Evolutionary conservation across 2,329 filamentous ascomycete genomes (phyloP).

Genomic region (Septoria petroselini): DNA sequence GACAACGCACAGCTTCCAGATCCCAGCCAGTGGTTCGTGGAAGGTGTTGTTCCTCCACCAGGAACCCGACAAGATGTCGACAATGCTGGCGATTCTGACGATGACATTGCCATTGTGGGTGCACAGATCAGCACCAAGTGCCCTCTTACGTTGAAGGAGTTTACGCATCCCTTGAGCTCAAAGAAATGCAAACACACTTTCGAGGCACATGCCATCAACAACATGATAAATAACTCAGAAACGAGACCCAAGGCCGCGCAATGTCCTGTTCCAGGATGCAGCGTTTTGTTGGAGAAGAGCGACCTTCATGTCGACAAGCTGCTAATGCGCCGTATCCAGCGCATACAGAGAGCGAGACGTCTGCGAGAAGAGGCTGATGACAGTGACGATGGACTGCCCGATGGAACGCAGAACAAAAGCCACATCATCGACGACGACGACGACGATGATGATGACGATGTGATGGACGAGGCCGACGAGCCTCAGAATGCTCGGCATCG

Average conservation of each 20-base stretch:
- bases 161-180: conserved; percentile 66
- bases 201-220: conserved; percentile 62
- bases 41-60: conserved; percentile 45
- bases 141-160: conserved; percentile 62
- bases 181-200: conserved; percentile 69
- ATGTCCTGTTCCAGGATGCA: conserved; percentile 66
- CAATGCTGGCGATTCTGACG: conserved; percentile 53
- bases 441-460: conserved; percentile 27
- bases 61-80: conserved; percentile 40
- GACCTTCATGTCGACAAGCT: conserved; percentile 59
- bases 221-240: conserved; percentile 44
- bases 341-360: conserved; percentile 49
- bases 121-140: conserved; percentile 66
- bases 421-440: conserved; percentile 34
- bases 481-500: conserved; percentile 2
- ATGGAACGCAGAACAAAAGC: conserved; percentile 28
- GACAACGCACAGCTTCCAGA: conserved; percentile 54
- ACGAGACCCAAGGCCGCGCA: conserved; percentile 41
- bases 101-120: conserved; percentile 65
- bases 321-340: conserved; percentile 58
- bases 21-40: conserved; percentile 57
- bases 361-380: conserved; percentile 46
- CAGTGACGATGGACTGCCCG: conserved; percentile 26
- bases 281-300: conserved; percentile 49
- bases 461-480: conserved; percentile 23